Conservation (phyloP, 331 rosid species). For the Acacia pycnantha region DNA sequence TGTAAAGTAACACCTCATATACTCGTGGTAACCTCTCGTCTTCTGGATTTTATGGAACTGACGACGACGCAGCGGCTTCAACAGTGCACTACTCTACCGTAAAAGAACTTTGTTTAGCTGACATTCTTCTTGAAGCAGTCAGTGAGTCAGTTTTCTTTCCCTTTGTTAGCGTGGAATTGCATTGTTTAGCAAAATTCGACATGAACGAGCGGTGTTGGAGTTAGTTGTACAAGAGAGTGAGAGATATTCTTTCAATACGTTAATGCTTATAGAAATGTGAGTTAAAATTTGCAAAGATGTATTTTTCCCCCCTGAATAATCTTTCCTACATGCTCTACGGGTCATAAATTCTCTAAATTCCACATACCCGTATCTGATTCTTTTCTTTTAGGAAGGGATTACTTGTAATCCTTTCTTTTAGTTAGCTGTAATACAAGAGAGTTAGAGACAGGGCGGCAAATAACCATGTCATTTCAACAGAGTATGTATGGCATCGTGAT, state of each 20-base stretch:
- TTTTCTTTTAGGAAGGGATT: background rate
- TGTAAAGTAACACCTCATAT: constrained; percentile 23
- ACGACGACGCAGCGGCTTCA: constrained; percentile 13
- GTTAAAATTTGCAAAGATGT: background rate
- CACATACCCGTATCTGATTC: background rate
- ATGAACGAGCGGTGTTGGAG: constrained; percentile 1
- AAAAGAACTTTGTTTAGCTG: constrained; percentile 15
- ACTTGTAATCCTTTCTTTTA: background rate
- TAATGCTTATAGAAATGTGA: background rate
- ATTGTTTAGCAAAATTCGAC: constrained; percentile 24
- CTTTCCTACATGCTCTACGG: background rate
- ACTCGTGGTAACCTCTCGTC: background rate
- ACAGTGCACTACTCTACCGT: background rate
- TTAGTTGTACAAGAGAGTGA: background rate
- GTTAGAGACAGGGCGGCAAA: background rate
- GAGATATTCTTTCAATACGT: constrained; percentile 9
- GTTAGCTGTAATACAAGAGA: background rate
- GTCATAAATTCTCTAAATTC: background rate
- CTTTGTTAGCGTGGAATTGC: constrained; percentile 16
- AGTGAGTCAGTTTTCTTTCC: background rate
- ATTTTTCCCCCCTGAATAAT: background rate
- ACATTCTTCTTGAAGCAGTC: constrained; percentile 10
- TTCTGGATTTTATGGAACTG: background rate
- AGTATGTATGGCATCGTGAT: too few species aligned
- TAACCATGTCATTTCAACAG: background rate